Base-by-base conservation (phyloP, 2,329 filamentous ascomycete species). In the Ceratocystis albifundus region DNA sequence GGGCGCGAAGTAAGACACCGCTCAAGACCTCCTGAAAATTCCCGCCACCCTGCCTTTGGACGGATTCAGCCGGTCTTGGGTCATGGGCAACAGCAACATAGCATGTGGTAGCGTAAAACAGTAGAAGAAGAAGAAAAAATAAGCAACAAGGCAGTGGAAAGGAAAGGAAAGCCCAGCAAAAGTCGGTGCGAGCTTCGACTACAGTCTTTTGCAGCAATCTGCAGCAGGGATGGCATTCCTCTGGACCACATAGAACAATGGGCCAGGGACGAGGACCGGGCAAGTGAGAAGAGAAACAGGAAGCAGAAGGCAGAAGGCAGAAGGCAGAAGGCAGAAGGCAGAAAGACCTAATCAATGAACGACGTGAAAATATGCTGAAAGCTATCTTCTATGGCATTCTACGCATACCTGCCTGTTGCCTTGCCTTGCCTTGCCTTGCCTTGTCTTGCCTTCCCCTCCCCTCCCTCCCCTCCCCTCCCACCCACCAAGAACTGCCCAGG, bases 151-250 rank as follows among this genome's bases (percentile, higher is more conserved):
- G 25, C 36, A 15, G 36, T 41, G 8, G 62, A 32, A 64, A 36
- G 25, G 10, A 15, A 12, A 12, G 8, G 62, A 32, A 64, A 36
- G 22, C 3, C 22, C 62, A 30, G 62, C n/a, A 64, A 50, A 32
- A 46, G 62, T 41, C 25, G 20, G 62, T 45, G 41, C 32, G 4
- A 22, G 12, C 44, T 48, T 41, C 44, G 53, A 4, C 50, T 45
- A 17, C 22, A 2, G 25, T 30, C 44, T 50, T 20, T 20, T 65
- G 6, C 53, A 59, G 25, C 17, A 50, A 17, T 45, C 22, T 48
- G n/a, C 50, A 28, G n/a, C 53, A 57, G 53, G 53, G 53, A 57
- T 57, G 15, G 25, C 53, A 57, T 57, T 57, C 53, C 53, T 57
- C 5, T 1, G 12, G 22, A 2, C 48, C 48, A 50, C 48, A 22